These are phyloP conservation scores for Geranium rotundifolium DNA, from an alignment of 345 rosid genomes.

Conservation along the genomic window DNA sequence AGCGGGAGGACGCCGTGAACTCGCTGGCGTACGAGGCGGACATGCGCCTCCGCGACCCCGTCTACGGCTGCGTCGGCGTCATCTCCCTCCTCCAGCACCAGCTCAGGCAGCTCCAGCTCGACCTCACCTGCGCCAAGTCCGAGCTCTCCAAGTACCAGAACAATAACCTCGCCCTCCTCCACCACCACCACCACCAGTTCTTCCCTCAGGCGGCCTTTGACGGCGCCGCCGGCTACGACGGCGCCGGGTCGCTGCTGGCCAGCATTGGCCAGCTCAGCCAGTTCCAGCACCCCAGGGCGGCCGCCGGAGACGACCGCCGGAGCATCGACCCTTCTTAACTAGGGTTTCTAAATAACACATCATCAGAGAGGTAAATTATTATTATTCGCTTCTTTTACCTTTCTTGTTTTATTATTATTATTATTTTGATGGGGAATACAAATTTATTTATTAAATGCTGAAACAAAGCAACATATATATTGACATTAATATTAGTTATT, in stretches of 20 bases:
- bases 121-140: constrained; percentile 21
- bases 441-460: too few relatives aligned
- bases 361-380: too few relatives aligned
- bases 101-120: constrained; percentile 21
- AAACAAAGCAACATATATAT: too few relatives aligned
- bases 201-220: constrained; percentile 27
- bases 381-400: too few relatives aligned
- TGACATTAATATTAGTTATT: too few relatives aligned
- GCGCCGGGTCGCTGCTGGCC: too few relatives aligned
- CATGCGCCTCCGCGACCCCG: constrained; percentile 20
- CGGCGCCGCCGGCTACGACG: neutral
- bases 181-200: constrained; percentile 56
- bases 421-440: too few relatives aligned
- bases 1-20: constrained; percentile 21
- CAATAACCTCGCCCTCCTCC: constrained; percentile 6
- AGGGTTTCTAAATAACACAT: constrained; percentile 11
- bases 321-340: constrained; percentile 80
- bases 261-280: constrained; percentile 53
- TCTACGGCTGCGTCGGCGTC: constrained; percentile 23
- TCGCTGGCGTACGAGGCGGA: constrained; percentile 22
- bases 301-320: constrained; percentile 66
- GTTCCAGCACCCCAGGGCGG: constrained; percentile 76
- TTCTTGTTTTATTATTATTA: neutral
- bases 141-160: constrained; percentile 21
- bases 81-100: constrained; percentile 23